A percentile compares a stretch with the other conserved stretches of the same genome.
Evolutionary conservation across 306 rosid species (phyloP).

Genomic region (Cicer cuneatum): DNA sequence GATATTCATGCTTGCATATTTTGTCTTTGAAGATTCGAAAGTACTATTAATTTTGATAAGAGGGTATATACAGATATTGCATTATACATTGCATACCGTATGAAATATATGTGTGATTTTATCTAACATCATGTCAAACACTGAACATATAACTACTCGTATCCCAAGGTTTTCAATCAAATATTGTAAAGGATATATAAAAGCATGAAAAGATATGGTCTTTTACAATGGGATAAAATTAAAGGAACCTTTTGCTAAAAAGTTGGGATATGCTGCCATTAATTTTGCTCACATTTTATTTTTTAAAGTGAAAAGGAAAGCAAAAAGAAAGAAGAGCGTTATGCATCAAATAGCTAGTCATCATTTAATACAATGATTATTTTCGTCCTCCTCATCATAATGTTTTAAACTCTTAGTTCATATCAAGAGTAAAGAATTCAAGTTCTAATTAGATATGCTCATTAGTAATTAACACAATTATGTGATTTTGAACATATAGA

Average conservation of each 20-base stretch:
- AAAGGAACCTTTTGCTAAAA: slow-evolving; percentile 42
- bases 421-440: slow-evolving; percentile 9
- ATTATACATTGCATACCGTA: neutral
- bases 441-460: slow-evolving; percentile 4
- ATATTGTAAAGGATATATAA: slow-evolving; percentile 24
- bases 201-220: slow-evolving; percentile 12
- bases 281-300: slow-evolving; percentile 17
- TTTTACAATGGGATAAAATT: slow-evolving; percentile 18
- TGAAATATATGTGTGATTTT: slow-evolving; percentile 7
- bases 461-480: neutral
- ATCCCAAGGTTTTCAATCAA: slow-evolving; percentile 10
- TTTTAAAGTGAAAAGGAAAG: slow-evolving; percentile 44
- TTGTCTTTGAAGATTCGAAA: neutral
- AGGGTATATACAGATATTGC: neutral
- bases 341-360: slow-evolving; percentile 22
- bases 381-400: slow-evolving; percentile 25
- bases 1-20: too few relatives aligned
- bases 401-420: slow-evolving; percentile 24
- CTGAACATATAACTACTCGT: neutral
- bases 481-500: neutral
- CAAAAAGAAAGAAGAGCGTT: slow-evolving; percentile 37
- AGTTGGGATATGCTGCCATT: slow-evolving; percentile 31
- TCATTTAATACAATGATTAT: slow-evolving; percentile 34
- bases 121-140: neutral
- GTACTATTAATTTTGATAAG: neutral